Evolutionary conservation across 2,329 filamentous ascomycete species (phyloP), one percentile per base, ranked within the genome.

Genomic region (Ophiocordyceps camponoti-rufipedis): DNA sequence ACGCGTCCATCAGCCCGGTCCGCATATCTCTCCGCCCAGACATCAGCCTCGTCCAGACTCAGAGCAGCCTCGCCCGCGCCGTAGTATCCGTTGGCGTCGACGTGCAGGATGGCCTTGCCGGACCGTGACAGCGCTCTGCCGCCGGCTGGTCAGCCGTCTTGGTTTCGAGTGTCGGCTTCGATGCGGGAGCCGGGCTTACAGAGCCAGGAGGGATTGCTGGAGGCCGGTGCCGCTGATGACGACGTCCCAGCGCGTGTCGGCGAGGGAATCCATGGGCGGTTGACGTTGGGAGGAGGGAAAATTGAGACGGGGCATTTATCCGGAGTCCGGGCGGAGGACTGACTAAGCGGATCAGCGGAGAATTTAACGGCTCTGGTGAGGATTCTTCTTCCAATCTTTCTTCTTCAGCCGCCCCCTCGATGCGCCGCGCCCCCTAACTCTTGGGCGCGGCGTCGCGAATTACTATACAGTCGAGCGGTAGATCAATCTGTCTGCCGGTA

Each of bases 71-170:
- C 86, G 38, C 80, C 62, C 45, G 83, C 84, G 55, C 89, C 89
- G 65, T 96, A 96, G 63, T 85, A 94, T 50, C 79, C 72, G 65
- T 94, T 88, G 51, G 75, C 74, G 59, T 96, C 89, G 59, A 95
- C 69, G 61, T 96, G 89, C 48, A 96, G 74, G 52, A 95, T 76
- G 56, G 85, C 91, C 70, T 94, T 94, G 59, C 80, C 81, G 50
- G 87, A 94, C 58, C 88, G 82, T 53, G 89, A 96, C 55, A 96
- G 74, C 56, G 89, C 83, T 73, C 89, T 96, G 72, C 60, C 19
- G 18, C 33, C 51, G 46, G 51, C 54, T 50, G 49, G 56, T 59
- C 55, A 59, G 59, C 56, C 56, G 58, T 54, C 54, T 51, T 47
- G 55, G n/a, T 38, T 31, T 12, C 56, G 56, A 49, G 48, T 49